These are phyloP conservation scores for Hymenoscyphus fructigenus DNA, from an alignment of 2,329 filamentous ascomycete species.

Conservation along the genomic window DNA sequence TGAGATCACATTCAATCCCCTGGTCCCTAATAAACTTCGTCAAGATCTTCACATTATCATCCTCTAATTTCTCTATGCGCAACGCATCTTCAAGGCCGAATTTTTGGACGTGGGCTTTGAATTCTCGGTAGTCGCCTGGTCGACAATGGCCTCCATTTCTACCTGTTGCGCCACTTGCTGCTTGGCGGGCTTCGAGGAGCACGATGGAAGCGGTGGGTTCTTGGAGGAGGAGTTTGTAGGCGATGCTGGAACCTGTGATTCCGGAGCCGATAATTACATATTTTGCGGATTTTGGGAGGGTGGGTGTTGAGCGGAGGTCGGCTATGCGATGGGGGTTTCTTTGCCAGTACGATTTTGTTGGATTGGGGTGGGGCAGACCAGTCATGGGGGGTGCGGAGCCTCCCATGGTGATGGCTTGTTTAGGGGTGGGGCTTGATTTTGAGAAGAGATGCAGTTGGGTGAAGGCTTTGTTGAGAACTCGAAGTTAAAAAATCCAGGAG, in stretches of 20 bases:
- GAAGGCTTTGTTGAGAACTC: no score
- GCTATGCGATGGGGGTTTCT: slow-evolving; percentile 32
- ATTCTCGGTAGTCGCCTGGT: slow-evolving; percentile 27
- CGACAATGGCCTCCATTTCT: slow-evolving; percentile 43
- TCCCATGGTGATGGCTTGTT: slow-evolving; percentile 13
- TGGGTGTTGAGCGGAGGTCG: slow-evolving; percentile 34
- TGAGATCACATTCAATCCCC: slow-evolving; percentile 48
- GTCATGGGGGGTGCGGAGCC: slow-evolving; percentile 10
- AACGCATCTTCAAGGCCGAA: slow-evolving; percentile 19
- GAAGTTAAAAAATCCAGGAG: background rate
- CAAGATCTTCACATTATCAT: slow-evolving; percentile 49
- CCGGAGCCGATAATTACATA: slow-evolving; percentile 27
- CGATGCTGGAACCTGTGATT: slow-evolving; percentile 23
- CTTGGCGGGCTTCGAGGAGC: slow-evolving; percentile 35
- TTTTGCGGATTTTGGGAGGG: slow-evolving; percentile 16
- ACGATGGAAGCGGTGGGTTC: slow-evolving; percentile 29
- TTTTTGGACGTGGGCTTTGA: slow-evolving; percentile 20
- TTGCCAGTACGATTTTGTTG: slow-evolving; percentile 38
- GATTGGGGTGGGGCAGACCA: slow-evolving; percentile 33
- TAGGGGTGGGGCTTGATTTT: no score
- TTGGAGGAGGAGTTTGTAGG: slow-evolving; percentile 29
- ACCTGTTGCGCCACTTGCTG: slow-evolving; percentile 34
- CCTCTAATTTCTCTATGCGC: slow-evolving; percentile 20
- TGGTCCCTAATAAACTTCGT: slow-evolving; percentile 52
- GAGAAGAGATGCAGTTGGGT: no score